These are phyloP conservation scores for Kodamaea kakaduensis DNA, from an alignment of 805 yeast genomes.

Conservation along the genomic window DNA sequence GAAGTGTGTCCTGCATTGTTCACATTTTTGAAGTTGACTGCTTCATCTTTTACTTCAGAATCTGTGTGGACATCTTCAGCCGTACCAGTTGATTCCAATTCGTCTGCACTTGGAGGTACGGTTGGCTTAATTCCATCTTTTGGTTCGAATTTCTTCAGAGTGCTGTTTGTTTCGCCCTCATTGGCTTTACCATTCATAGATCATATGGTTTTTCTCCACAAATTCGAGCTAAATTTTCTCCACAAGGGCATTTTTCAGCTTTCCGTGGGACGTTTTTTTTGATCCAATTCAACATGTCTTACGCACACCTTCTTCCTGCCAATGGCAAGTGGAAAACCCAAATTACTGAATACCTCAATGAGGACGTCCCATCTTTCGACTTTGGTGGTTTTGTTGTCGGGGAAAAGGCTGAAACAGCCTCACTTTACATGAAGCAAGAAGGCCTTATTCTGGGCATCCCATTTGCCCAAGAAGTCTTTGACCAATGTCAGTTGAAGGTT, in stretches of 20 bases:
- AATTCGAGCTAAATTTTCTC: slow-evolving; percentile 2
- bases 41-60: too few relatives aligned
- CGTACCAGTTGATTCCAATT: too few relatives aligned
- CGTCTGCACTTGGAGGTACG: too few relatives aligned
- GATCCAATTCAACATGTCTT: slow-evolving; percentile 11
- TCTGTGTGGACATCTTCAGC: too few relatives aligned
- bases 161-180: too few relatives aligned
- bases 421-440: slow-evolving; percentile 72
- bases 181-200: too few relatives aligned
- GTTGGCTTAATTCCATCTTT: too few relatives aligned
- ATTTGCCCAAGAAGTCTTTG: slow-evolving; percentile 79
- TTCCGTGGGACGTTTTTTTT: neutral
- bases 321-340: slow-evolving; percentile 80
- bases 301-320: slow-evolving; percentile 61
- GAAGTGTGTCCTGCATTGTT: too few relatives aligned
- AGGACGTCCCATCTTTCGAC: slow-evolving; percentile 92
- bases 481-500: slow-evolving; percentile 66
- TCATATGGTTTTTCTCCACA: too few relatives aligned
- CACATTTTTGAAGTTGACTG: too few relatives aligned
- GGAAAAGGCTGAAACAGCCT: slow-evolving; percentile 61
- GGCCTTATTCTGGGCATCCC: slow-evolving; percentile 86
- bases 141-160: too few relatives aligned
- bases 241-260: neutral
- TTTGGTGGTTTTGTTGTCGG: slow-evolving; percentile 97
- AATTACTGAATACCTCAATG: slow-evolving; percentile 70